These are phyloP conservation scores for Coemansia sp. DNA, from an alignment of 192 early-diverging fungal genomes.

Conservation along the genomic window DNA sequence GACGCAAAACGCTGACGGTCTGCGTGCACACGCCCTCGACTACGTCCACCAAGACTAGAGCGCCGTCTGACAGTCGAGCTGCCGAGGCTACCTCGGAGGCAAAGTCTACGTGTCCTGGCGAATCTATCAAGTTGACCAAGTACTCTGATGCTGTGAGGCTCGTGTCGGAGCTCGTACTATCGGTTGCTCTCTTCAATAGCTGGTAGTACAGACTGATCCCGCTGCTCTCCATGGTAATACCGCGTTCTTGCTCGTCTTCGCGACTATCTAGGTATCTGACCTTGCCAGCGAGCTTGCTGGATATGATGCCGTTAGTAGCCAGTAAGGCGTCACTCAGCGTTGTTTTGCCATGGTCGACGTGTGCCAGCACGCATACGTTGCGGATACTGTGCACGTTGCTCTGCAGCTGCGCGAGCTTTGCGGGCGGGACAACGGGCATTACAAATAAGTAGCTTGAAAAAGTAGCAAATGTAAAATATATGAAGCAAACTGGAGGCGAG, in stretches of 20 bases:
- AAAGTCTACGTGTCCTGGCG: slow-evolving; percentile 99
- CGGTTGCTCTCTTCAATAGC: slow-evolving; percentile 51
- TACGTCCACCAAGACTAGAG: slow-evolving; percentile 92
- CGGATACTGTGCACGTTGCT: slow-evolving; percentile 72
- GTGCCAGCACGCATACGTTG: slow-evolving; percentile 98
- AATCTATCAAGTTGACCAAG: slow-evolving; percentile 96
- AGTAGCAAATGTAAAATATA: neutral
- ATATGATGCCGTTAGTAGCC: slow-evolving; percentile 99
- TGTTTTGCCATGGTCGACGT: slow-evolving; percentile 99
- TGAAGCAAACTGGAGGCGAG: neutral
- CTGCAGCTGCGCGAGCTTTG: slow-evolving; percentile 72
- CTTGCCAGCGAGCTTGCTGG: slow-evolving; percentile 91
- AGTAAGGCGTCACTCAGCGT: slow-evolving; percentile 94
- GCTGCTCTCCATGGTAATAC: slow-evolving; percentile 98
- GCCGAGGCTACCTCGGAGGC: slow-evolving; percentile 99
- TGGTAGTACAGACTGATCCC: slow-evolving; percentile 95
- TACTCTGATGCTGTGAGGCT: slow-evolving; percentile 62
- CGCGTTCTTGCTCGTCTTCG: slow-evolving; percentile 97
- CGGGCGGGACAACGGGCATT: slow-evolving; percentile 71
- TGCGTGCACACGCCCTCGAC: slow-evolving; percentile 99
- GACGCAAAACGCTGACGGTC: slow-evolving; percentile 93
- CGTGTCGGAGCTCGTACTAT: neutral
- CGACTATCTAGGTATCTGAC: slow-evolving; percentile 94
- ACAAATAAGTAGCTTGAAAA: slow-evolving; percentile 5
- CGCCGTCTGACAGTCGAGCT: slow-evolving; percentile 94